Evolutionary conservation across 148 eudicot species (phyloP).

Genomic region (Dianthus caryophyllus): DNA sequence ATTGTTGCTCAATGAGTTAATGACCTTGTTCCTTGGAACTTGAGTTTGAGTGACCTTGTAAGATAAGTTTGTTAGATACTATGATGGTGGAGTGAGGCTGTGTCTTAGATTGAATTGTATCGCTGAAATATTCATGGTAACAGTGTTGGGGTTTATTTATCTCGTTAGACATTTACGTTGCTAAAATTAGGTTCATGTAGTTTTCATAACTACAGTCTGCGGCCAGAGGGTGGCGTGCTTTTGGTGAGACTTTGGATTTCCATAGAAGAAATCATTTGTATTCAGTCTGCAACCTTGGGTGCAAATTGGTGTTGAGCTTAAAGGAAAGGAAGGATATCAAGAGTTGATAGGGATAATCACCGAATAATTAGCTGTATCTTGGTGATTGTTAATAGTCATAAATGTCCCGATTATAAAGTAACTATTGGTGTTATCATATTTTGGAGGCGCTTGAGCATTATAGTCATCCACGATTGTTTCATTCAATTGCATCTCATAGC

Average conservation of each 20-base stretch:
- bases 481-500: neutral
- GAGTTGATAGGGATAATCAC: neutral
- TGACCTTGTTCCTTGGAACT: neutral
- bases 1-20: neutral
- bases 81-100: neutral
- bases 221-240: neutral
- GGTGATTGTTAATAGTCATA: neutral
- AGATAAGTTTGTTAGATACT: neutral
- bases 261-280: neutral
- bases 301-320: neutral
- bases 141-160: no score
- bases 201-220: neutral
- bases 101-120: neutral
- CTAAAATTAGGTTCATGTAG: neutral
- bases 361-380: neutral
- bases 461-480: neutral
- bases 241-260: constrained; percentile 5
- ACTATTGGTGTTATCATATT: neutral
- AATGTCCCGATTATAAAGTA: neutral
- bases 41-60: neutral
- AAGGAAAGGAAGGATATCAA: neutral
- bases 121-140: neutral
- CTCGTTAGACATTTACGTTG: no score
- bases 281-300: neutral
- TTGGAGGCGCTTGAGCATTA: neutral